phyloP scores from a whole-genome alignment of 2,329 filamentous ascomycete genomes.

The Ophiosphaerella herpotricha region DNA sequence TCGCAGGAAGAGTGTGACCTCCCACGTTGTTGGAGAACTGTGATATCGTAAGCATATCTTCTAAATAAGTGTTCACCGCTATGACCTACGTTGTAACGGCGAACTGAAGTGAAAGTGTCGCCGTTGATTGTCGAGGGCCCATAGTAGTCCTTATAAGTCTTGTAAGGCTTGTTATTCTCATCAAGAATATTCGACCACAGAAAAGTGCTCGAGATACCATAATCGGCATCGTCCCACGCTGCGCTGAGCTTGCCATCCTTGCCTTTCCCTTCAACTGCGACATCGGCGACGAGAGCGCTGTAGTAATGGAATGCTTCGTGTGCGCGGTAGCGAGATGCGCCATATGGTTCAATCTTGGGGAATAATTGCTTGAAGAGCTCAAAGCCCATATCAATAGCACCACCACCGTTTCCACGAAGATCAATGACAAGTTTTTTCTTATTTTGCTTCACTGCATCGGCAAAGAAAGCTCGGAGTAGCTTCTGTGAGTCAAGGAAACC shows the following conservation, averaged over 20 bases:
- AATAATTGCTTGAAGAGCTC: constrained; percentile 57
- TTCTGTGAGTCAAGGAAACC: constrained; percentile 29
- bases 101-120: constrained; percentile 35
- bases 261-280: constrained; percentile 19
- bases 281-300: constrained; percentile 22
- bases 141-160: constrained; percentile 37
- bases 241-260: constrained; percentile 1
- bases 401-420: constrained; percentile 62
- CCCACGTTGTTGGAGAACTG: constrained; percentile 10
- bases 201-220: constrained; percentile 2
- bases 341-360: constrained; percentile 47
- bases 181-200: constrained; percentile 23
- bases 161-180: constrained; percentile 22
- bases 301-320: constrained; percentile 42
- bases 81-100: constrained; percentile 43
- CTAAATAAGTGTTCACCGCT: constrained; percentile 16
- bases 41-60: constrained; percentile 36
- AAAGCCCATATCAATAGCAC: constrained; percentile 42
- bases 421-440: constrained; percentile 66
- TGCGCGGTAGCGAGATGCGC: constrained; percentile 50
- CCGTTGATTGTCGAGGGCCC: constrained; percentile 30
- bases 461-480: constrained; percentile 48
- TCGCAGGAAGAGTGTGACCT: constrained; percentile 3
- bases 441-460: constrained; percentile 47
- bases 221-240: constrained; percentile 5